Evolutionary conservation across 148 eudicot species (phyloP).

Genomic region (Amaranthus cruentus): DNA sequence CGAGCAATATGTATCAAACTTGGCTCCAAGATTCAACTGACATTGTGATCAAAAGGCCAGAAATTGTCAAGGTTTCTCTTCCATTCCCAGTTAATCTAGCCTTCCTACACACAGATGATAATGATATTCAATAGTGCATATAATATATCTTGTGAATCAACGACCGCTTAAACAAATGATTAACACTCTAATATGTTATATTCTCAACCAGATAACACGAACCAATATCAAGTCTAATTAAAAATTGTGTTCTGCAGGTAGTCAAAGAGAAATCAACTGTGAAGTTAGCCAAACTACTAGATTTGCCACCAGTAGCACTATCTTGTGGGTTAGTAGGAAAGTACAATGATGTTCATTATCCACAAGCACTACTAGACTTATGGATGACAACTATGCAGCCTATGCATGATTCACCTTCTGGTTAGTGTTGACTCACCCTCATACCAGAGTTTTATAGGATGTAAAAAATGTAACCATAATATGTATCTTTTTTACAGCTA

Average conservation of each 20-base stretch:
- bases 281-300: constrained; percentile 56
- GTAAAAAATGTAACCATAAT: neutral
- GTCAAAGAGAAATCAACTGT: constrained; percentile 29
- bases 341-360: constrained; percentile 52
- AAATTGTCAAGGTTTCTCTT: constrained; percentile 49
- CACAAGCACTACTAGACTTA: constrained; percentile 51
- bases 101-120: neutral
- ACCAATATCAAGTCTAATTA: neutral
- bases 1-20: constrained; percentile 72
- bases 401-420: constrained; percentile 60
- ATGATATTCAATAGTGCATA: neutral
- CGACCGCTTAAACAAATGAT: too few relatives aligned
- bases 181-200: too few relatives aligned
- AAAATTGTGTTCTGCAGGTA: constrained; percentile 27
- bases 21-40: constrained; percentile 83
- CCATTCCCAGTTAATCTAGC: neutral
- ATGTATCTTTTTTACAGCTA: constrained; percentile 38
- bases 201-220: neutral
- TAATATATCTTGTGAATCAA: too few relatives aligned
- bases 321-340: constrained; percentile 39
- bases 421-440: constrained; percentile 34
- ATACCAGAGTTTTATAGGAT: neutral
- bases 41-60: constrained; percentile 46
- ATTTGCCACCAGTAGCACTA: constrained; percentile 69
- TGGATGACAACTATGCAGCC: constrained; percentile 63